These are phyloP conservation scores for Larix kaempferi DNA, from an alignment of 75 land plant species.

Conservation along the genomic window DNA sequence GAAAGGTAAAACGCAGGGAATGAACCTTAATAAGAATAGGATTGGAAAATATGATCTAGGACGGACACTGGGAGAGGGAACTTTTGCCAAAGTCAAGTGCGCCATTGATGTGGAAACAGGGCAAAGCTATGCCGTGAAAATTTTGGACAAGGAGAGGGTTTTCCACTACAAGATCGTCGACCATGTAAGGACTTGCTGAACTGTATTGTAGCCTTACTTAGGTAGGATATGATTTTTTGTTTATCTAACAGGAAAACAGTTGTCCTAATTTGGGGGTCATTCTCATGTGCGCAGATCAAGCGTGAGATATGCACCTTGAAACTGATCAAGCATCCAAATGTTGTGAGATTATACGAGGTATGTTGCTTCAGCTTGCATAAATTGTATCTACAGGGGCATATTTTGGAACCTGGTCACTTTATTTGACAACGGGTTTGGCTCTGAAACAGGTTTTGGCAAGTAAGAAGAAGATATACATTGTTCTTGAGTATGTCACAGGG, in stretches of 20 bases:
- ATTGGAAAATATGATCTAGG: slow-evolving; percentile 66
- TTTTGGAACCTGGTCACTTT: too few species aligned
- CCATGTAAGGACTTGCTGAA: slow-evolving; percentile 26
- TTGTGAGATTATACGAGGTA: slow-evolving; percentile 74
- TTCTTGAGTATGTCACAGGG: slow-evolving; percentile 69
- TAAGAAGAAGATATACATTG: slow-evolving; percentile 82
- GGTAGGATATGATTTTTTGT: too few species aligned
- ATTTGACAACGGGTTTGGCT: too few species aligned
- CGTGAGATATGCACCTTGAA: slow-evolving; percentile 69
- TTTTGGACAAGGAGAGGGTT: slow-evolving; percentile 49
- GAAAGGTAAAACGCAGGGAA: neutral
- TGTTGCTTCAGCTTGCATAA: neutral
- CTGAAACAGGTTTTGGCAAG: slow-evolving; percentile 65
- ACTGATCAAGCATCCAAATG: slow-evolving; percentile 65
- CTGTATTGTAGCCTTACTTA: too few species aligned
- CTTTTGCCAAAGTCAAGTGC: slow-evolving; percentile 53
- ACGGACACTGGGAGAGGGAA: slow-evolving; percentile 46
- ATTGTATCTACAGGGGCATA: neutral
- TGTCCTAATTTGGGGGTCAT: too few species aligned
- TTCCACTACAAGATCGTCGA: slow-evolving; percentile 54
- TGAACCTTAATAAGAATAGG: slow-evolving; percentile 9
- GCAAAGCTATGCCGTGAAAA: slow-evolving; percentile 51
- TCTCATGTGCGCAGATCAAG: slow-evolving; percentile 43
- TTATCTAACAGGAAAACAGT: too few species aligned
- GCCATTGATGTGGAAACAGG: slow-evolving; percentile 50